These are phyloP conservation scores for Diutina catenulata DNA, from an alignment of 1,139 yeast genomes.

Conservation along the genomic window DNA sequence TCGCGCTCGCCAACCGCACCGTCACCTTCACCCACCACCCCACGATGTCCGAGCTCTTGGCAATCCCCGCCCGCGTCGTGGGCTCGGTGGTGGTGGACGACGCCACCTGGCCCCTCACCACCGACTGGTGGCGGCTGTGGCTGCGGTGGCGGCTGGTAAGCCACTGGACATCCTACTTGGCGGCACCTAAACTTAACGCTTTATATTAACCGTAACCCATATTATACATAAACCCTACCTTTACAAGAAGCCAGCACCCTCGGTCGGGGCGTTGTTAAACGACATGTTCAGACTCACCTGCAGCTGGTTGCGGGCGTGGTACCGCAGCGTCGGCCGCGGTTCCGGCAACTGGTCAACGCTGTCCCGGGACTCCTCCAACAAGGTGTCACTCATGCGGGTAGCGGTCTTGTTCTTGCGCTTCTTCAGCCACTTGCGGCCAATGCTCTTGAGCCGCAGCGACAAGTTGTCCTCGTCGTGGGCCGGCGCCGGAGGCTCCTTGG, in stretches of 20 bases:
- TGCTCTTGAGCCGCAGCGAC: background rate
- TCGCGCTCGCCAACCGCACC: too few species aligned
- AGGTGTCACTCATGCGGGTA: constrained; percentile 2
- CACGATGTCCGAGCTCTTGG: too few species aligned
- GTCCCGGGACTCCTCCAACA: constrained; percentile 1
- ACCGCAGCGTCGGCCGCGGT: background rate
- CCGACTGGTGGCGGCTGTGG: too few species aligned
- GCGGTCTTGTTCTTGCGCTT: background rate
- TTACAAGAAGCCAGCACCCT: constrained; percentile 3
- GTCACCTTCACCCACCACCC: too few species aligned
- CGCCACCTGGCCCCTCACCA: too few species aligned
- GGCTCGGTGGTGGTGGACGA: too few species aligned
- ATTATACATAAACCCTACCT: background rate
- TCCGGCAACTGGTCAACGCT: background rate
- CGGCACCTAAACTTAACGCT: background rate
- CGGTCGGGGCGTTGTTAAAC: constrained; percentile 1
- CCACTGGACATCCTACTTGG: too few species aligned
- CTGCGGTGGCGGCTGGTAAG: too few species aligned
- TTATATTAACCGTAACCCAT: background rate
- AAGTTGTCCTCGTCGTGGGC: constrained; percentile 4
- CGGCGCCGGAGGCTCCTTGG: background rate
- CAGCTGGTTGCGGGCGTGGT: constrained; percentile 1
- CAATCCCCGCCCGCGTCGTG: too few species aligned
- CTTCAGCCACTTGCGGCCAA: background rate
- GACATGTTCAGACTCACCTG: background rate